Conservation (phyloP, 192 early-diverging fungal species). For the Phycomyces nitens region DNA sequence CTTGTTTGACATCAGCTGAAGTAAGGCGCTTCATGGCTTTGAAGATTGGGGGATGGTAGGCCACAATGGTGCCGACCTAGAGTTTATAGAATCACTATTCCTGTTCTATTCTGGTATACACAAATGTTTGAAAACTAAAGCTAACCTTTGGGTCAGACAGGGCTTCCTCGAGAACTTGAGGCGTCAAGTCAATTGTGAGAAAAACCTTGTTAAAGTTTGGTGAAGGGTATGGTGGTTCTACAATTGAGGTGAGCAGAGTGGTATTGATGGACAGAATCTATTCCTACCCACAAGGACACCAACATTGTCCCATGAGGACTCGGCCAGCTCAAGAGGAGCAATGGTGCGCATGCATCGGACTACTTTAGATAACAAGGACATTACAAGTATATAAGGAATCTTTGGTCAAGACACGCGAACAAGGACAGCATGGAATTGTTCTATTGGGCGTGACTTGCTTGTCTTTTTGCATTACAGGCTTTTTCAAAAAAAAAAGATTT, state of each 20-base stretch:
- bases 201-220: constrained; percentile 70
- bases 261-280: not conserved
- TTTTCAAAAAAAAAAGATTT: too few species aligned
- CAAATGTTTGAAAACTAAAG: not conserved
- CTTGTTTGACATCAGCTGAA: constrained; percentile 73
- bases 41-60: constrained; percentile 96
- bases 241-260: not conserved
- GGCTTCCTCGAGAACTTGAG: constrained; percentile 72
- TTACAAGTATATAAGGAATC: constrained; percentile 25
- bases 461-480: too few species aligned
- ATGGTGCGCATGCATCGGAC: constrained; percentile 71
- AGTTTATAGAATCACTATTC: not conserved
- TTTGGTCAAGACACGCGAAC: not conserved
- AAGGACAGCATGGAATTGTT: not conserved
- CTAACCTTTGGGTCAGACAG: constrained; percentile 54
- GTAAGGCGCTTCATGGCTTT: constrained; percentile 72
- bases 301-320: constrained; percentile 88
- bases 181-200: constrained; percentile 89
- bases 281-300: constrained; percentile 72
- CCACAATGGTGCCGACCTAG: constrained; percentile 79
- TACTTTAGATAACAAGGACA: constrained; percentile 59
- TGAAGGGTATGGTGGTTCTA: constrained; percentile 81
- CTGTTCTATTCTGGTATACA: not conserved
- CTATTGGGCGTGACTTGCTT: not conserved
- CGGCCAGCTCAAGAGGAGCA: constrained; percentile 81